phyloP scores from a whole-genome alignment of 176 grass and related monocot genomes.

The Ensete glaucum region DNA sequence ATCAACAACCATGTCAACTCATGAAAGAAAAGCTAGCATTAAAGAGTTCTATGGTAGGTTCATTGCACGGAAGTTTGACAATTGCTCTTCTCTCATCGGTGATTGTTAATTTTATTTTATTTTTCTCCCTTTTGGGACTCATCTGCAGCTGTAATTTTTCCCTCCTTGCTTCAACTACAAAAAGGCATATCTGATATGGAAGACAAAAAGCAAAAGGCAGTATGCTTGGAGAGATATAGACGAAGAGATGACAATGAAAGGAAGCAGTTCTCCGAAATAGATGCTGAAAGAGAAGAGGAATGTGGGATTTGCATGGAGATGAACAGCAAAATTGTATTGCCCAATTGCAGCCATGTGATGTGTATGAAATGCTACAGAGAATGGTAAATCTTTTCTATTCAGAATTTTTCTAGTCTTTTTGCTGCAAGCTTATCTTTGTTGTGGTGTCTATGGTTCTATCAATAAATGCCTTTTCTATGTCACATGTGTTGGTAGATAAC shows the following conservation, averaged over 20 bases:
- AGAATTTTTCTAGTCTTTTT: not conserved
- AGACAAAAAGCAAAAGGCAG: conserved; percentile 62
- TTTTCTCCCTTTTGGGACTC: conserved; percentile 18
- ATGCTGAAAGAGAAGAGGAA: conserved; percentile 83
- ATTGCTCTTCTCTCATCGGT: not conserved
- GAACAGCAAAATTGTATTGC: conserved; percentile 65
- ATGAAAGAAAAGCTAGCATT: conserved; percentile 87
- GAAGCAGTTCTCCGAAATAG: conserved; percentile 56
- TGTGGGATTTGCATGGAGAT: conserved; percentile 96
- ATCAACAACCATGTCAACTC: conserved; percentile 83
- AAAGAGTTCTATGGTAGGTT: conserved; percentile 79
- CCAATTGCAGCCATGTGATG: conserved; percentile 79
- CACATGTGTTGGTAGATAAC: not conserved
- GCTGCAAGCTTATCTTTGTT: not conserved
- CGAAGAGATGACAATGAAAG: conserved; percentile 51
- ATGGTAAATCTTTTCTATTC: conserved; percentile 50
- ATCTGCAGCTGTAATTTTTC: conserved; percentile 74
- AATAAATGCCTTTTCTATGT: not conserved
- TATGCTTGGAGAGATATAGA: conserved; percentile 62
- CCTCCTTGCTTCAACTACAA: conserved; percentile 77
- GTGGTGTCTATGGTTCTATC: not conserved
- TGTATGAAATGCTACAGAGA: conserved; percentile 90
- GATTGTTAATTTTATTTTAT: conserved; percentile 21
- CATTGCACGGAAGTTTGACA: not conserved
- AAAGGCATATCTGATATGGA: conserved; percentile 73